A percentile compares a stretch with the other conserved stretches of the same genome.
Conservation (phyloP, 1,139 yeast genomes). For the Wickerhamiella pararugosa region DNA sequence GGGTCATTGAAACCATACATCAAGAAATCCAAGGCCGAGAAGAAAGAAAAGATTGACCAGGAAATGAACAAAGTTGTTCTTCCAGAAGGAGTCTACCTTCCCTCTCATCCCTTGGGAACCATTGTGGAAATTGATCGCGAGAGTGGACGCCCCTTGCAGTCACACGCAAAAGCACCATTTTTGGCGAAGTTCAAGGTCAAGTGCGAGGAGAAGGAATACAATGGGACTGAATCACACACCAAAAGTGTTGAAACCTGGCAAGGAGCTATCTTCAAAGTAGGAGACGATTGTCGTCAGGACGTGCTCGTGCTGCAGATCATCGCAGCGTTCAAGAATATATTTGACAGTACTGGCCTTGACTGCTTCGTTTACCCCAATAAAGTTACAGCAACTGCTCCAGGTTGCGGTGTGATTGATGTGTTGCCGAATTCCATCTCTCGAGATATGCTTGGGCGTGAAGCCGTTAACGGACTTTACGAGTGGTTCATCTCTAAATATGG, state of each 20-base stretch:
- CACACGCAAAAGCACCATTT: conserved; percentile 98
- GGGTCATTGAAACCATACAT: conserved; percentile 90
- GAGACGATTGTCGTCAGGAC: conserved; percentile 98
- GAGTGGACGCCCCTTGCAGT: conserved; percentile 91
- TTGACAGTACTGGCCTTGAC: conserved; percentile 79
- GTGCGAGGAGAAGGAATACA: conserved; percentile 31
- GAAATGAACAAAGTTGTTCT: conserved; percentile 77
- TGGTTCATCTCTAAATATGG: conserved; percentile 89
- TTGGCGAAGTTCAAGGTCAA: conserved; percentile 87
- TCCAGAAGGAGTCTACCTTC: conserved; percentile 77
- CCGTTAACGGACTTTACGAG: conserved; percentile 91
- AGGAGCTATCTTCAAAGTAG: conserved; percentile 95
- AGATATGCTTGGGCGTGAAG: conserved; percentile 98
- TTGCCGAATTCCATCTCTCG: conserved; percentile 88
- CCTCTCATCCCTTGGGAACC: conserved; percentile 93
- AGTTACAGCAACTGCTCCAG: conserved; percentile 97
- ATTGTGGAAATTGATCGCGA: conserved; percentile 82
- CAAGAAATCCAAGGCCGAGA: conserved; percentile 88
- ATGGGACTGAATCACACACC: conserved; percentile 22
- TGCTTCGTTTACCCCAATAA: conserved; percentile 84
- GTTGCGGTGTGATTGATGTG: conserved; percentile 97
- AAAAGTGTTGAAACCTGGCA: conserved; percentile 41
- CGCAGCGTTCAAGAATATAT: conserved; percentile 79
- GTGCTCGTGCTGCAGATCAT: conserved; percentile 85
- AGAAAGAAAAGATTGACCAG: conserved; percentile 90